phyloP scores from a whole-genome alignment of 1,139 yeast genomes.

The Meyerozyma athensensis region DNA sequence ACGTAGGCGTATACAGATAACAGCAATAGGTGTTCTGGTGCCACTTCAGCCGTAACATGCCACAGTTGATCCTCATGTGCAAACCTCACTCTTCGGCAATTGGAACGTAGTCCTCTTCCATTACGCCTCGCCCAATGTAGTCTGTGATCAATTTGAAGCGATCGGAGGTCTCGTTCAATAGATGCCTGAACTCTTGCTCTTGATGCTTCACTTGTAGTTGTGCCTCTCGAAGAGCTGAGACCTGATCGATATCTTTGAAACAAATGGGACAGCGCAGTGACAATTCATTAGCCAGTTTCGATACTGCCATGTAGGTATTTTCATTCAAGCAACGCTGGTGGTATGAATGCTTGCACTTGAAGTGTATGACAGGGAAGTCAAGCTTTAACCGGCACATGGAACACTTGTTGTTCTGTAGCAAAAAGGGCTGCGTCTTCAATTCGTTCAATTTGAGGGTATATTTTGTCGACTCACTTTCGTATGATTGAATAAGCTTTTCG shows the following conservation, averaged over 20 bases:
- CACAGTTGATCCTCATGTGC: not conserved
- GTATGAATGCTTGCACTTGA: slow-evolving; percentile 81
- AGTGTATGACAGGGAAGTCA: slow-evolving; percentile 79
- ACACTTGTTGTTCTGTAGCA: slow-evolving; percentile 69
- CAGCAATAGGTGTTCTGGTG: not conserved
- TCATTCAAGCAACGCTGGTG: slow-evolving; percentile 78
- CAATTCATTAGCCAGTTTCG: slow-evolving; percentile 7
- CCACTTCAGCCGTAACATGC: too few species aligned
- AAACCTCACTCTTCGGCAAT: slow-evolving; percentile 9
- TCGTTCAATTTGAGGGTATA: slow-evolving; percentile 52
- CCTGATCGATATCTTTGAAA: slow-evolving; percentile 60
- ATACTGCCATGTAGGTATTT: slow-evolving; percentile 22
- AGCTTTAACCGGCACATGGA: slow-evolving; percentile 63
- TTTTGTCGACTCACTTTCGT: slow-evolving; percentile 59
- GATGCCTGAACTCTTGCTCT: slow-evolving; percentile 55
- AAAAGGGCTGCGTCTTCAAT: slow-evolving; percentile 49
- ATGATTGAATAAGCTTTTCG: slow-evolving; percentile 60
- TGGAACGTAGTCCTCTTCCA: slow-evolving; percentile 44
- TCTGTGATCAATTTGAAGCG: slow-evolving; percentile 74
- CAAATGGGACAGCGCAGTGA: slow-evolving; percentile 64
- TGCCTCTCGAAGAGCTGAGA: slow-evolving; percentile 51
- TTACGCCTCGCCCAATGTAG: slow-evolving; percentile 82
- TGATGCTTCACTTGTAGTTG: slow-evolving; percentile 63
- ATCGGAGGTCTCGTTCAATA: slow-evolving; percentile 56
- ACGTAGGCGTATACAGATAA: not conserved